A percentile compares a stretch with the other conserved stretches of the same genome.
Conservation (phyloP, 495 filamentous ascomycete genomes). For the Cercophora newfieldiana region DNA sequence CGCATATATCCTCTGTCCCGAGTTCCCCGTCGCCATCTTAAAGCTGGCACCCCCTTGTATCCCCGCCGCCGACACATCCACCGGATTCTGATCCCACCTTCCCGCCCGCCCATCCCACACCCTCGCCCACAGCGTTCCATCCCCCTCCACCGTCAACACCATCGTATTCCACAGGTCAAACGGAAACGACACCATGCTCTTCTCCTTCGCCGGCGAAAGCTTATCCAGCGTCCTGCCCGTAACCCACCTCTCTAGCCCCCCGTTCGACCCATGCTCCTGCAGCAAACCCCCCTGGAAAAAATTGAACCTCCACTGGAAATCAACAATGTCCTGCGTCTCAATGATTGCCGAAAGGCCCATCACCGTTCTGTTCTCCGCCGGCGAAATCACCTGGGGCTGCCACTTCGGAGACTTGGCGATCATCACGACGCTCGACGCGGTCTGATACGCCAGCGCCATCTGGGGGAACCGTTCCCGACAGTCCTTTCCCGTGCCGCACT, state of each 20-base stretch:
- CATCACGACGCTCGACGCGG: neutral
- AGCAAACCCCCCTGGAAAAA: neutral
- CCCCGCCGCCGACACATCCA: no score
- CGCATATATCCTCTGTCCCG: neutral
- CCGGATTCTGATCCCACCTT: neutral
- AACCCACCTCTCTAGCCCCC: neutral
- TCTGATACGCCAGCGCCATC: slow-evolving; percentile 2
- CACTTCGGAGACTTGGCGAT: neutral
- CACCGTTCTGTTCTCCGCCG: neutral
- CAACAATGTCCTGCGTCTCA: neutral
- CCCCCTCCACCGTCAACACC: neutral
- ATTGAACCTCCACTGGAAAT: neutral
- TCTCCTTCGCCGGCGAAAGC: neutral
- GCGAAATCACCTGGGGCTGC: neutral
- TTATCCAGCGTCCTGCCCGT: neutral
- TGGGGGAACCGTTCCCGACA: neutral
- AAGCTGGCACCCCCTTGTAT: neutral
- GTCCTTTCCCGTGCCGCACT: slow-evolving; percentile 1
- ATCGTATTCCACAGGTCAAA: neutral
- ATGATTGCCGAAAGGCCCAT: neutral
- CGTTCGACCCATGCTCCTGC: neutral
- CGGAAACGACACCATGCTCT: neutral
- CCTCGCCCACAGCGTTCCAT: neutral
- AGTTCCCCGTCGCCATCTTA: neutral
- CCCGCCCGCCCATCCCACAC: neutral